Evolutionary conservation across 2,329 filamentous ascomycete genomes (phyloP), one percentile per base, ranked within the genome.

Genomic region (Zymoseptoria pseudotritici): DNA sequence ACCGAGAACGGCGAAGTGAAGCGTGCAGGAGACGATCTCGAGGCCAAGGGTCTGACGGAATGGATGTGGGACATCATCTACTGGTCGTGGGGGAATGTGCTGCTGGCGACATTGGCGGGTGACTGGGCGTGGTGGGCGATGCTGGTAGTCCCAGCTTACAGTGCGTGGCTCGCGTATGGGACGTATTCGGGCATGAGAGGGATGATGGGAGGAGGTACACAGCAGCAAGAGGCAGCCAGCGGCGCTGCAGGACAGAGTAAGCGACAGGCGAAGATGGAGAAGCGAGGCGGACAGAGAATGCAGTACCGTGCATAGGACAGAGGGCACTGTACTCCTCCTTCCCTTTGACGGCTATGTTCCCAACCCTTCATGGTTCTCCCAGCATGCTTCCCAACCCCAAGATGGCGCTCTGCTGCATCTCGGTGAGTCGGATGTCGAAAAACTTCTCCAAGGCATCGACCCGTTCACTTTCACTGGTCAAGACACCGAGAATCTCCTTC

Each of bases 31-130:
- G 92, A 97, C 73, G 94, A 99, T 74, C 83, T 99, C 56, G 86
- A 89, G 57, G 90, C 91, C 9, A 83, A 87, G 36, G 94, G 94
- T 4, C 78, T 99, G 79, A 97, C 93, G 10, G 94, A 97, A 77
- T 97, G 95, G 80, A 90, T 97, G 88, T 99, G 96, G 83, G 94
- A 99, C 77, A 84, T 96, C 55, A 80, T 96, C 57, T 97, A 96
- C 84, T 91, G 96, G 78, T 97, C 91, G 0, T 97, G 92, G 87
- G 86, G 84, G 10, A 89, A 86, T 57, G 79, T 90, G 50, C 76
- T 87, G 8, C 74, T 88, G n/a, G 91, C 87, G 13, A 82, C 88
- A 17, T 64, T 96, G 26, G 83, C 93, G 54, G 94, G 94, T 3
- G 91, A 97, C 73, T 87, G 87, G 78, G 89, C 79, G 3, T 90